Conservation (phyloP, 148 eudicot genomes). For the Cornus suecica region DNA sequence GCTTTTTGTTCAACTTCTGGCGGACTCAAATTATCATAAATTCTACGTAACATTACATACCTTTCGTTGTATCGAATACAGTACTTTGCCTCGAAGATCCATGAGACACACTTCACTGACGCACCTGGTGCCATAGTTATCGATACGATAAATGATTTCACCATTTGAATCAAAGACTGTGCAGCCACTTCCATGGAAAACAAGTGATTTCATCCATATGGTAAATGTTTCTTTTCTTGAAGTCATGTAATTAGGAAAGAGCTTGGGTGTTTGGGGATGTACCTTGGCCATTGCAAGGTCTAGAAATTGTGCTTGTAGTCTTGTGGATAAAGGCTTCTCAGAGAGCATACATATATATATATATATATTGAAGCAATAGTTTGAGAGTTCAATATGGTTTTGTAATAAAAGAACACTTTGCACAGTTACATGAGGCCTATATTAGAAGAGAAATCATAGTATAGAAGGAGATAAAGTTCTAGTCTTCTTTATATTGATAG, state of each 20-base stretch:
- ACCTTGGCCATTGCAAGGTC: slow-evolving; percentile 33
- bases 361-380: no score
- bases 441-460: background rate
- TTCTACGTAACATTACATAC: no score
- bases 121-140: slow-evolving; percentile 59
- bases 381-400: no score
- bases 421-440: background rate
- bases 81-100: slow-evolving; percentile 67
- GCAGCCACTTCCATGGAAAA: slow-evolving; percentile 65
- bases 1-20: no score
- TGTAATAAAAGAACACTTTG: no score
- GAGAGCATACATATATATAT: background rate
- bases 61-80: slow-evolving; percentile 55
- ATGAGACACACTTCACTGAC: slow-evolving; percentile 58
- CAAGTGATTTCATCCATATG: slow-evolving; percentile 82
- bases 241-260: slow-evolving; percentile 13
- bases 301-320: background rate
- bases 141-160: slow-evolving; percentile 62
- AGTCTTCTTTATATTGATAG: background rate
- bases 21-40: no score
- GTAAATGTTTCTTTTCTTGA: slow-evolving; percentile 46
- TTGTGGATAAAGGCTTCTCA: background rate
- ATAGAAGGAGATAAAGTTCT: background rate
- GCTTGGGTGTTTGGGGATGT: slow-evolving; percentile 32
- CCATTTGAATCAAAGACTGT: slow-evolving; percentile 67